Base-by-base conservation (phyloP, 371 early-diverging fungal species). In the Coemansia sp. region DNA sequence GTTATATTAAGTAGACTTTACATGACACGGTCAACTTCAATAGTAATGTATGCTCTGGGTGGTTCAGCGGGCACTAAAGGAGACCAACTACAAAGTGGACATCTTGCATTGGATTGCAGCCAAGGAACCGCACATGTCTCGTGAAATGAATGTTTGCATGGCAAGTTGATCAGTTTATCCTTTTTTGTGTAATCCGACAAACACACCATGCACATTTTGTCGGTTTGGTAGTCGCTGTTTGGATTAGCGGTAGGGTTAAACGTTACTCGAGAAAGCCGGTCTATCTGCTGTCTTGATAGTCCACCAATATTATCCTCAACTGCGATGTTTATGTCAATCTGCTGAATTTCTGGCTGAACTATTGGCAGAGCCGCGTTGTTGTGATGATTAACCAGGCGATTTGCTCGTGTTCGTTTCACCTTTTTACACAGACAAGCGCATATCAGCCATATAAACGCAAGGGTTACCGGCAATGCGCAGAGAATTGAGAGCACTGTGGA, bases 101-200 rank as follows among this genome's bases (percentile, higher is more conserved):
- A 88, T 39, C 78, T 70, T 15, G 73, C 68, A 24, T 69, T 77
- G 3, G 76, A 68, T n/a, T 71, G 62, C 4, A 86, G 70, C 89
- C 90, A 91, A 9, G 80, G 82, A 29, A 88, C 87, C 24, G 89
- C 78, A 66, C 91, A 91, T 0, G 79, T 70, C 17, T 60, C 62
- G 70, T 90, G 90, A 80, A 87, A 91, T 32, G 70, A 70, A 66
- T 90, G 90, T 2, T 62, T 66, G 74, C 91, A 91, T 7, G 84
- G 84, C 6, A 90, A 71, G 32, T 71, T 79, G 2, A 87, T 76
- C 7, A 89, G 61, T 15, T 63, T 41, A 26, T 86, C 86, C 1
- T 83, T 84, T 0, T 69, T 66, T 13, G 68, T 75, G 71, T 85
- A 89, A 4, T 84, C 84, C 24, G 81, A 82, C 48, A 88, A 58